Conservation (phyloP, 495 filamentous ascomycete genomes). For the Neurospora hispaniola region DNA sequence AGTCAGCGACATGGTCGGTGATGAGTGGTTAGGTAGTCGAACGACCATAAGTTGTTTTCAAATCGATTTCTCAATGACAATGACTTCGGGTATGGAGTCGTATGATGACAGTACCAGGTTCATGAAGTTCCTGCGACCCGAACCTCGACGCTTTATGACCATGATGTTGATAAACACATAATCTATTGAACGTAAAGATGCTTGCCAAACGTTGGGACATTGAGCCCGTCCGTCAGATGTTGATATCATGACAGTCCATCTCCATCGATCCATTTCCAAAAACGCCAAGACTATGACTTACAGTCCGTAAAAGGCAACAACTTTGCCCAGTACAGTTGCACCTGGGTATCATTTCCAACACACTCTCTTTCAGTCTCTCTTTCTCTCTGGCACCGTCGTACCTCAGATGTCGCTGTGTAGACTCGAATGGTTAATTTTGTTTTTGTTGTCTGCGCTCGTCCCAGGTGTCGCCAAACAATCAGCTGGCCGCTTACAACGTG, state of each 20-base stretch:
- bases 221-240: background rate
- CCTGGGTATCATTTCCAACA: background rate
- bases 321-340: background rate
- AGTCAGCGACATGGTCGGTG: background rate
- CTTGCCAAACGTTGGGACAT: background rate
- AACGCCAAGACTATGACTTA: background rate
- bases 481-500: conserved; percentile 4
- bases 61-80: background rate
- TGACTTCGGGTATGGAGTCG: background rate
- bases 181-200: background rate
- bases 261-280: background rate
- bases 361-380: background rate
- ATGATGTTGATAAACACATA: background rate
- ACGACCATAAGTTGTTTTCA: background rate
- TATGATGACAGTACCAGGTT: background rate
- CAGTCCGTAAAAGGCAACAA: background rate
- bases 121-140: background rate
- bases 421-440: background rate
- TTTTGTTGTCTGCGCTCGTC: background rate
- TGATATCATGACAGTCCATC: background rate
- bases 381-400: background rate
- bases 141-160: background rate
- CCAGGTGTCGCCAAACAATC: background rate
- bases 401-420: background rate
- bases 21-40: background rate